Evolutionary conservation across 768 basidiomycete species (phyloP), one percentile per base, ranked within the genome.

Genomic region (Tylopilus rubrobrunneus): DNA sequence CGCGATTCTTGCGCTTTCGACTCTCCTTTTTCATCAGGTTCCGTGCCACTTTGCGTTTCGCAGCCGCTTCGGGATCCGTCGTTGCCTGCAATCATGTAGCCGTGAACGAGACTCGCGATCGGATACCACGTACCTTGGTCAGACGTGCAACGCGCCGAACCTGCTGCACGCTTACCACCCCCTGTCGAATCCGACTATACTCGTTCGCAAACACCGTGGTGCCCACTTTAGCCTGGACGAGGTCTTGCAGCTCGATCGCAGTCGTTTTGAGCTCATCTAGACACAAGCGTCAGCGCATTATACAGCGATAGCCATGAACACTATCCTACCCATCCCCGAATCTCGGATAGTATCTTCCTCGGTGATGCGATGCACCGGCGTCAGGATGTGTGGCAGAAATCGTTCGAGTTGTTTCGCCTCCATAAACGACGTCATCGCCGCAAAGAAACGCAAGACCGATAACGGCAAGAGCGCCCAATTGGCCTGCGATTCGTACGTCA

Each of bases 371-470:
- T 95, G 89, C 0, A 94, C 72, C 0, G 97, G 96, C 4, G 85
- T 84, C 9, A 98, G 73, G 27, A 98, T 87, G 63, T 97, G 93
- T 3, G 85, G 78, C 29, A 96, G 75, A 73, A 87, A 96, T 25
- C 71, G 74, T 59, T 89, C 83, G 0, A 92, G 74, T 17, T 75
- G 71, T 0, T 65, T 56, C 0, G 75, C 66, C 0, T 86, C 81
- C 78, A 98, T 83, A 62, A 81, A 71, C 2, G 87, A 83, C 3
- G 83, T 72, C 84, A 97, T 92, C 0, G 94, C 95, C 0, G 94
- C 97, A 62, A 98, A 98, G 87, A 93, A 97, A 15, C 90, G 86
- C 43, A 99, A 68, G 41, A 87, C 81, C 0, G 92, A 82, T 1
- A 87, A 70, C 0, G 93, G 89, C 53, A 92, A 89, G 28, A 87